Conservation (phyloP, 2,329 filamentous ascomycete genomes). For the Colletotrichum trifolii region DNA sequence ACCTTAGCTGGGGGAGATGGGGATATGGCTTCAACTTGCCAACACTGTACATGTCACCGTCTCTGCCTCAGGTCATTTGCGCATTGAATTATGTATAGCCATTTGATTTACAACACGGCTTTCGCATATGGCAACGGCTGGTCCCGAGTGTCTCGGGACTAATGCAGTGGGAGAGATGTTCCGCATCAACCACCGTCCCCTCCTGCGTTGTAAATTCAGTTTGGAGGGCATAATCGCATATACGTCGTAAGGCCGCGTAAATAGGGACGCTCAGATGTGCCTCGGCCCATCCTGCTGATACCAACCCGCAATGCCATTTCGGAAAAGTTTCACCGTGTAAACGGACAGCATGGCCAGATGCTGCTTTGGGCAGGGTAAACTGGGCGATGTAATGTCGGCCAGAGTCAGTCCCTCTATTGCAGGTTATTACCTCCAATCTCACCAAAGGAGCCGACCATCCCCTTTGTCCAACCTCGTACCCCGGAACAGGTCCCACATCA, state of each 20-base stretch:
- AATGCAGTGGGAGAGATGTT: not conserved
- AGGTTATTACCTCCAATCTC: slow-evolving; percentile 15
- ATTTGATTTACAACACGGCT: no score
- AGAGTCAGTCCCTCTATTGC: slow-evolving; percentile 10
- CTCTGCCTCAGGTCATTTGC: not conserved
- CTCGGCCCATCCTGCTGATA: slow-evolving; percentile 9
- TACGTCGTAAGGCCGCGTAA: no score
- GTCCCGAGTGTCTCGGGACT: not conserved
- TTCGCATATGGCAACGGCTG: not conserved
- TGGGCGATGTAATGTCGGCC: slow-evolving; percentile 11
- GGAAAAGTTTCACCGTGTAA: slow-evolving; percentile 19
- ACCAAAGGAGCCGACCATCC: slow-evolving; percentile 3
- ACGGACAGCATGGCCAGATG: not conserved
- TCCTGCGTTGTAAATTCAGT: no score
- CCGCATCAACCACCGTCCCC: no score
- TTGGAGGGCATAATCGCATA: no score
- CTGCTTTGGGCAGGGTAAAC: slow-evolving; percentile 19
- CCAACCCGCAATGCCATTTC: slow-evolving; percentile 10
- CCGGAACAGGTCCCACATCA: not conserved
- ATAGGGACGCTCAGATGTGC: slow-evolving; percentile 18
- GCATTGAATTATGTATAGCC: no score
- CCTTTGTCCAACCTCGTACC: slow-evolving; percentile 2
- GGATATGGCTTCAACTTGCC: slow-evolving; percentile 3
- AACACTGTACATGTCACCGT: not conserved
- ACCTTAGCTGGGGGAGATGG: not conserved